phyloP scores from a whole-genome alignment of 257 asterid genomes.

The Salvia hispanica region DNA sequence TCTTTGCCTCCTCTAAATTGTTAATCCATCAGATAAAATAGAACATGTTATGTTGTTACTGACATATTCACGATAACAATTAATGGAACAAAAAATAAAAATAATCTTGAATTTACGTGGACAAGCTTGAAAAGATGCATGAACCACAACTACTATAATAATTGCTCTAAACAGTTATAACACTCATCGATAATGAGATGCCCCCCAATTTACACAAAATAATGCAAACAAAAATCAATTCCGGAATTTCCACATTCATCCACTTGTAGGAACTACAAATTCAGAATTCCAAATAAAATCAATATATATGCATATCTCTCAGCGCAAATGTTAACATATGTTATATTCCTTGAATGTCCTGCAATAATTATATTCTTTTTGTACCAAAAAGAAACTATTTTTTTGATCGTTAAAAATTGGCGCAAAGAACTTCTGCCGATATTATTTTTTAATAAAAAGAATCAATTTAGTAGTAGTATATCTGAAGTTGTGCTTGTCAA shows the following conservation, averaged over 20 bases:
- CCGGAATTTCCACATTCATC: constrained; percentile 9
- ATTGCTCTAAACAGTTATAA: constrained; percentile 25
- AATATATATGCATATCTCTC: too few species aligned
- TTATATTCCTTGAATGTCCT: constrained; percentile 1
- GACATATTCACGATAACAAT: neutral
- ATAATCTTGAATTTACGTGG: neutral
- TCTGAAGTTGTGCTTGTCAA: constrained; percentile 28
- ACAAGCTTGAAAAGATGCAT: constrained; percentile 22
- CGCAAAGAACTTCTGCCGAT: neutral
- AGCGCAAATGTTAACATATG: neutral
- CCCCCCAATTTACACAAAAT: constrained; percentile 29
- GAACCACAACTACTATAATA: constrained; percentile 16
- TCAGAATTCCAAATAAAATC: constrained; percentile 36
- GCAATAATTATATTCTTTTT: constrained; percentile 2
- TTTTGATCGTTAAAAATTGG: neutral
- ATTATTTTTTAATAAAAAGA: neutral
- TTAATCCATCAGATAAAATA: too few species aligned
- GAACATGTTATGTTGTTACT: too few species aligned
- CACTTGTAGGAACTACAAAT: constrained; percentile 32
- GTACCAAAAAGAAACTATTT: neutral
- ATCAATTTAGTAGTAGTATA: constrained; percentile 4
- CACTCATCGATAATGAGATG: constrained; percentile 28
- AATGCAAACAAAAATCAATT: constrained; percentile 4
- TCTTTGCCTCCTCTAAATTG: too few species aligned
- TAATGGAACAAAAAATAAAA: constrained; percentile 9